Evolutionary conservation across 1,284 basidiomycete genomes (phyloP).

Genomic region (Takashimella koratensis): DNA sequence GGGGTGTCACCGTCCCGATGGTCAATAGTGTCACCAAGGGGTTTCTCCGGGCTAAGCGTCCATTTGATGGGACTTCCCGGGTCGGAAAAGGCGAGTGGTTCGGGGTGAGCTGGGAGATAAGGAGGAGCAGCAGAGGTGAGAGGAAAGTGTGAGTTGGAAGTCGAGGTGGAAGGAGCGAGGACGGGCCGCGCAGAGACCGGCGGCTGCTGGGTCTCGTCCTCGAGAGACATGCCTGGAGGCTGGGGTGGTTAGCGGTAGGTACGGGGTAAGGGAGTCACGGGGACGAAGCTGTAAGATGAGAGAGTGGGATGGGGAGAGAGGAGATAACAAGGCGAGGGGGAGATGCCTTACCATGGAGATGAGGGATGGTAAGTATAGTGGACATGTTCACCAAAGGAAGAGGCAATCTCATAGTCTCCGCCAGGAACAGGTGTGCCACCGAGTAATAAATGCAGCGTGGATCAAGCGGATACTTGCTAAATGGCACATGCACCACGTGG

Average conservation of each 20-base stretch:
- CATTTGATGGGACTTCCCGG: neutral
- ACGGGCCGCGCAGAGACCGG: neutral
- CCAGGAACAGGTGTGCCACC: too few relatives aligned
- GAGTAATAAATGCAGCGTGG: too few relatives aligned
- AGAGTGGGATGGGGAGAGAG: too few relatives aligned
- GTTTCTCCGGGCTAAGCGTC: neutral
- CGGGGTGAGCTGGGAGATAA: neutral
- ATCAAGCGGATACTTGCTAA: too few relatives aligned
- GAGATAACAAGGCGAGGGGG: too few relatives aligned
- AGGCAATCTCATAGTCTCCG: too few relatives aligned
- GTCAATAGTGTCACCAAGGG: neutral
- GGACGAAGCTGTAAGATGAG: too few relatives aligned
- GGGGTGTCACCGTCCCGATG: neutral
- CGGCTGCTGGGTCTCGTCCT: constrained; percentile 18
- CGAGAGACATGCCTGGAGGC: constrained; percentile 5
- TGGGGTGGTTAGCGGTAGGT: neutral
- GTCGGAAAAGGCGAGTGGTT: neutral
- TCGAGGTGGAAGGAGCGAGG: neutral
- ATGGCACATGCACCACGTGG: too few relatives aligned
- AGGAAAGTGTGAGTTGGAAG: neutral
- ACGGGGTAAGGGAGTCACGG: neutral
- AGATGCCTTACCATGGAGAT: too few relatives aligned
- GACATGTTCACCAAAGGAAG: too few relatives aligned
- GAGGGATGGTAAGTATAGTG: too few relatives aligned
- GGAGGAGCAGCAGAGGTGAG: neutral